These are phyloP conservation scores for Colletotrichum somersetense DNA, from an alignment of 2,329 filamentous ascomycete species.

Conservation along the genomic window DNA sequence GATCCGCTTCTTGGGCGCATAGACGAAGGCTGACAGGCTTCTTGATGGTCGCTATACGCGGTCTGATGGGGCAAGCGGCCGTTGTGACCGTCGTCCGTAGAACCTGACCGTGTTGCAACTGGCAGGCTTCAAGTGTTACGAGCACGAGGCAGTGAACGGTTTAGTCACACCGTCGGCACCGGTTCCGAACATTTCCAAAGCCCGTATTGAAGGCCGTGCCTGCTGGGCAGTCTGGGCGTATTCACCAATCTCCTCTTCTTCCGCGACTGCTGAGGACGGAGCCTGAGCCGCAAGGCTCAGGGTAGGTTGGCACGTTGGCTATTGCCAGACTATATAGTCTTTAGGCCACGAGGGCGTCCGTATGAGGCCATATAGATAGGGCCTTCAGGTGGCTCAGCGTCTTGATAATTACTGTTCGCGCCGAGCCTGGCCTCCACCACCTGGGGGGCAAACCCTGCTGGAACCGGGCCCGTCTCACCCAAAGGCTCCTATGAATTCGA, in stretches of 20 bases:
- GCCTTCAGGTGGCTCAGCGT: not conserved
- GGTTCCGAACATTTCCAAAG: not conserved
- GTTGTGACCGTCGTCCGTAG: slow-evolving; percentile 16
- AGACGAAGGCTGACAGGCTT: not conserved
- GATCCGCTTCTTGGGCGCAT: not conserved
- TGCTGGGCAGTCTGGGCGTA: not conserved
- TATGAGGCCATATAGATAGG: slow-evolving; percentile 4
- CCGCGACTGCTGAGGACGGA: not conserved
- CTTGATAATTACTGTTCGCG: not conserved
- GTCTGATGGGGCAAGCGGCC: slow-evolving; percentile 32
- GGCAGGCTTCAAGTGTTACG: slow-evolving; percentile 5
- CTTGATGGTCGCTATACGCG: not conserved
- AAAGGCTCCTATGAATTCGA: not conserved
- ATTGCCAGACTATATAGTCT: not conserved
- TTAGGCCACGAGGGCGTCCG: not conserved
- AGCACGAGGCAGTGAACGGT: slow-evolving; percentile 6
- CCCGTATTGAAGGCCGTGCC: not conserved
- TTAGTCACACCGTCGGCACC: slow-evolving; percentile 7
- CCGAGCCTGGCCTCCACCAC: not conserved
- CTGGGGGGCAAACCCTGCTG: not conserved
- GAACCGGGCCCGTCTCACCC: not conserved
- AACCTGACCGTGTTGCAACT: slow-evolving; percentile 21
- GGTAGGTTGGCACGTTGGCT: slow-evolving; percentile 31
- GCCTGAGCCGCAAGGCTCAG: slow-evolving; percentile 20
- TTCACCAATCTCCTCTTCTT: slow-evolving; percentile 14